phyloP scores from a whole-genome alignment of 2,329 filamentous ascomycete genomes.

The Penicillium sp. region DNA sequence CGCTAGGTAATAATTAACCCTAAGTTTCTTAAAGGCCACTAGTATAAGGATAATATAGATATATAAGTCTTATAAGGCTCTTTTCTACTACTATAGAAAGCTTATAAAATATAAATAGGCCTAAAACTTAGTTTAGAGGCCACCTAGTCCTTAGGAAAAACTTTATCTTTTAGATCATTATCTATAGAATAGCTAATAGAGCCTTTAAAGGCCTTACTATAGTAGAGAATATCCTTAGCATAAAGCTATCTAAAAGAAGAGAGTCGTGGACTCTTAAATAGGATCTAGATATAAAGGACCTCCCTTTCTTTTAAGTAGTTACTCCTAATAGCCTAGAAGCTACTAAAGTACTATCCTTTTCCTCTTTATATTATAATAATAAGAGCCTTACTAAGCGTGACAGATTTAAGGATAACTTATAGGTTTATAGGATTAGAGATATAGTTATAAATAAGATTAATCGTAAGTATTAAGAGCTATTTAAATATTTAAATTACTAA shows the following conservation, averaged over 20 bases:
- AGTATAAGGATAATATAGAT: conserved; percentile 1
- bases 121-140: conserved; percentile 21
- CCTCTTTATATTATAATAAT: conserved; percentile 16
- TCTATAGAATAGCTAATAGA: conserved; percentile 17
- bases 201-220: conserved; percentile 20
- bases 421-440: conserved; percentile 15
- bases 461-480: background rate
- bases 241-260: background rate
- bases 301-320: conserved; percentile 17
- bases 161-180: conserved; percentile 24
- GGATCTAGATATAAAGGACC: conserved; percentile 7
- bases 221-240: conserved; percentile 15
- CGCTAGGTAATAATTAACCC: conserved; percentile 18
- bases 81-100: too few relatives aligned
- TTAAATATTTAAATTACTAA: background rate
- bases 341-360: conserved; percentile 14
- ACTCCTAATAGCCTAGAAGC: conserved; percentile 6
- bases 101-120: conserved; percentile 2
- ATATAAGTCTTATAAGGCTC: background rate
- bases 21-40: conserved; percentile 21
- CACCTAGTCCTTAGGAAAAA: conserved; percentile 15
- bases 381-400: conserved; percentile 12
- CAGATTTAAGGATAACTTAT: conserved; percentile 12
- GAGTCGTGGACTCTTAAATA: conserved; percentile 21
- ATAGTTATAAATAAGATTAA: conserved; percentile 12